Evolutionary conservation across 228 moss, liverwort and hornwort species (phyloP).

Genomic region (Sphagnum magellanicum): DNA sequence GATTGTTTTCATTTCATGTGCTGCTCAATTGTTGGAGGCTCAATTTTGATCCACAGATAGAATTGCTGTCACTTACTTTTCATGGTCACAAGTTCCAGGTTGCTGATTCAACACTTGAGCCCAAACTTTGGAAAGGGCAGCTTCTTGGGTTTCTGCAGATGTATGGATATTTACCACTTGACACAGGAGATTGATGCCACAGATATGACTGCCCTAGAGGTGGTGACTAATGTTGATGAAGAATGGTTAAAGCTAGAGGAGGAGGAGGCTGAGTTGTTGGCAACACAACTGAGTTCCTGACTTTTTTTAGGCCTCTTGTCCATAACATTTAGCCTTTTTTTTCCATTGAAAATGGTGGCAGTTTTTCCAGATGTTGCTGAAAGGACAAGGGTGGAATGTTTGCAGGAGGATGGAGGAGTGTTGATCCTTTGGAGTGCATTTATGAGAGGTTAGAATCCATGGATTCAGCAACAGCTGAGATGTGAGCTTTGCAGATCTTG

Average conservation of each 20-base stretch:
- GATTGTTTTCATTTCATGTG: no score
- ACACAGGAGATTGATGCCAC: conserved; percentile 87
- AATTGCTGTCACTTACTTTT: conserved; percentile 76
- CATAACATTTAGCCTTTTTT: neutral
- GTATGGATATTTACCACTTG: conserved; percentile 87
- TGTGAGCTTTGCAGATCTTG: conserved; percentile 74
- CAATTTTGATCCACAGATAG: conserved; percentile 33
- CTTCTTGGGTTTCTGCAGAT: neutral
- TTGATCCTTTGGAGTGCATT: conserved; percentile 72
- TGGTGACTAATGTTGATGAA: conserved; percentile 78
- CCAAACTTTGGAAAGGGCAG: conserved; percentile 67
- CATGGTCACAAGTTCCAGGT: conserved; percentile 76
- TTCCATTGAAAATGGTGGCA: no score
- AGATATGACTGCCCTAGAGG: conserved; percentile 71
- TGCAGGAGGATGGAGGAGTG: conserved; percentile 71
- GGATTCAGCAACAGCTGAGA: conserved; percentile 90
- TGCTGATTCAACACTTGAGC: conserved; percentile 69
- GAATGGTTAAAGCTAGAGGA: conserved; percentile 57
- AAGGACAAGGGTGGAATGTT: neutral
- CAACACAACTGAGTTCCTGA: conserved; percentile 46
- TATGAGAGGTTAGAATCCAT: conserved; percentile 78
- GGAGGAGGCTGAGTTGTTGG: conserved; percentile 65
- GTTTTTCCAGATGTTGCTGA: no score
- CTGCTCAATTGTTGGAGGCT: no score
- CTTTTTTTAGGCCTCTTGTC: no score